Evolutionary conservation across 2,329 filamentous ascomycete species (phyloP).

Genomic region (Uncinocarpus reesii): DNA sequence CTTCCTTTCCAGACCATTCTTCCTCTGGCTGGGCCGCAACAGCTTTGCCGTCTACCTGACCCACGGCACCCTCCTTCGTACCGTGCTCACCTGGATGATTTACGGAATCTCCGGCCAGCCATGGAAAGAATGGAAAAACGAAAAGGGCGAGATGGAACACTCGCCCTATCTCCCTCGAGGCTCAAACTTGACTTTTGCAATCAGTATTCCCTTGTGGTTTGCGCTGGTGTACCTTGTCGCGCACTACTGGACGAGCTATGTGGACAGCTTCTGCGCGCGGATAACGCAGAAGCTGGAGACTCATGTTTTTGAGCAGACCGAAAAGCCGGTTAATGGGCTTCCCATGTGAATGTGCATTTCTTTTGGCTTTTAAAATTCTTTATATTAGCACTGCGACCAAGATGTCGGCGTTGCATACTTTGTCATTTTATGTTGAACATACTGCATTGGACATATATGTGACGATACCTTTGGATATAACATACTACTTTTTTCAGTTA

Average conservation of each 20-base stretch:
- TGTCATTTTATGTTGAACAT: neutral
- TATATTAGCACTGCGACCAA: neutral
- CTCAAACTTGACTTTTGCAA: slow-evolving; percentile 31
- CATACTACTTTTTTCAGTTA: neutral
- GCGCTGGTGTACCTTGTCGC: slow-evolving; percentile 40
- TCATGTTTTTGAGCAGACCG: slow-evolving; percentile 38
- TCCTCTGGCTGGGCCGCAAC: slow-evolving; percentile 47
- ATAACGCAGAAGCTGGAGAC: slow-evolving; percentile 42
- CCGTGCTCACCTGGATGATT: slow-evolving; percentile 43
- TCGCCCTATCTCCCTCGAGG: slow-evolving; percentile 37
- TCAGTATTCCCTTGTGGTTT: slow-evolving; percentile 41
- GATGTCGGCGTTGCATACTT: neutral
- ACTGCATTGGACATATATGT: neutral
- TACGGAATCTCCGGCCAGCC: slow-evolving; percentile 42
- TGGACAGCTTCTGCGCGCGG: slow-evolving; percentile 42
- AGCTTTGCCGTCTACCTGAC: slow-evolving; percentile 48
- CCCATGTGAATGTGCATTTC: neutral
- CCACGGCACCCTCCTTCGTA: slow-evolving; percentile 45
- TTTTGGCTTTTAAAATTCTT: neutral
- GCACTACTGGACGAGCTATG: slow-evolving; percentile 43
- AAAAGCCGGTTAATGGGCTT: slow-evolving; percentile 24
- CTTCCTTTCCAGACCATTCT: slow-evolving; percentile 41
- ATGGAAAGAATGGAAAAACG: slow-evolving; percentile 35
- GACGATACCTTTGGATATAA: neutral
- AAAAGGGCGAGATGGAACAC: slow-evolving; percentile 31